Percentiles rank a stretch among this genome's conserved stretches.
Evolutionary conservation across 345 rosid genomes (phyloP).

Genomic region (Brassica juncea): DNA sequence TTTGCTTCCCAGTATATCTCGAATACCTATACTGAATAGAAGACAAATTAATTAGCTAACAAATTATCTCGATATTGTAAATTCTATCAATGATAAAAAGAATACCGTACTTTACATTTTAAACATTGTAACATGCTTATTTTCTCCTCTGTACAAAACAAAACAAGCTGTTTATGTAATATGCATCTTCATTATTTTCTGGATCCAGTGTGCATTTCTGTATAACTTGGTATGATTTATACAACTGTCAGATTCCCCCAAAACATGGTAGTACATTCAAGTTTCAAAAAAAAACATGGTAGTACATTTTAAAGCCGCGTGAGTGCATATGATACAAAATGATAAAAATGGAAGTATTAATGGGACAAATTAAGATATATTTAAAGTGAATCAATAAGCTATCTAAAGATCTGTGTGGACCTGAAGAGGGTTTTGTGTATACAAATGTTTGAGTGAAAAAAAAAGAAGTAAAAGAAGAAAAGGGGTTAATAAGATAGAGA

Average conservation of each 20-base stretch:
- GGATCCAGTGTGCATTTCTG: constrained; percentile 3
- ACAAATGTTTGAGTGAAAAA: no score
- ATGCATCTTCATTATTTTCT: background rate
- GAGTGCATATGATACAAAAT: background rate
- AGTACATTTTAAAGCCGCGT: constrained; percentile 33
- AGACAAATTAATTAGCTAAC: background rate
- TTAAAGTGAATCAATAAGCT: background rate
- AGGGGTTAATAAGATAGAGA: background rate
- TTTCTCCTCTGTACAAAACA: background rate
- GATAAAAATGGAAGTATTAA: background rate
- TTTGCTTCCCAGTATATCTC: no score
- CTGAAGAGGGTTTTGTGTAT: background rate
- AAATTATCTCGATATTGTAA: background rate
- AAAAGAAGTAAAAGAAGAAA: no score
- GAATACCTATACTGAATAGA: background rate
- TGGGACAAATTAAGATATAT: background rate
- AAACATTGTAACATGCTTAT: background rate
- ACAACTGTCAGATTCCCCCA: constrained; percentile 36
- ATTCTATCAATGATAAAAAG: background rate
- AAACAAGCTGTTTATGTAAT: background rate
- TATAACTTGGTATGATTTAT: background rate
- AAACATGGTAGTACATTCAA: constrained; percentile 7
- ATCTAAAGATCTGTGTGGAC: background rate
- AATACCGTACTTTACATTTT: background rate
- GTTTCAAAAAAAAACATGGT: background rate